These are phyloP conservation scores for Leccinum fibrillosum DNA, from an alignment of 768 basidiomycete species.

Conservation along the genomic window DNA sequence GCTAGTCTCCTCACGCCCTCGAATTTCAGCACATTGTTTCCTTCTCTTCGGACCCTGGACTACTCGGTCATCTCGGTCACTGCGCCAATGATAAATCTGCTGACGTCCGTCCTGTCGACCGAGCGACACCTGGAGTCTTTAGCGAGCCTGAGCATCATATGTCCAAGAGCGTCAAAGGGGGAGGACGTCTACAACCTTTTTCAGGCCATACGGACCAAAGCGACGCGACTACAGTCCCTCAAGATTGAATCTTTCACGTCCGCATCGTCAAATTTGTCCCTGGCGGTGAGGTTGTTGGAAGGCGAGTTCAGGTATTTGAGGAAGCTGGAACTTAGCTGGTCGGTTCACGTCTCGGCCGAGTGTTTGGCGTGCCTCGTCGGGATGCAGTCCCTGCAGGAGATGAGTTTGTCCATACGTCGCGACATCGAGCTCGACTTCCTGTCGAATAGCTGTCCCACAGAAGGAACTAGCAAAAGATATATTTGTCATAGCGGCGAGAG, in stretches of 20 bases:
- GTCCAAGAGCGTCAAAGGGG: constrained; percentile 19
- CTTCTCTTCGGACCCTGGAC: constrained; percentile 25
- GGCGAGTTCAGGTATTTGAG: constrained; percentile 21
- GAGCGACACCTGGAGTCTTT: constrained; percentile 15
- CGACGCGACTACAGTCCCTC: constrained; percentile 15
- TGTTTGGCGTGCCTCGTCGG: constrained; percentile 19
- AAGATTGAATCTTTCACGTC: constrained; percentile 23
- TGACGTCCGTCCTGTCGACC: constrained; percentile 20
- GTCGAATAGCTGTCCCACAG: constrained; percentile 2
- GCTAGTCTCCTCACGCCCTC: constrained; percentile 17
- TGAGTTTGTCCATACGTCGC: constrained; percentile 17
- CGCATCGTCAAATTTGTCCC: constrained; percentile 2
- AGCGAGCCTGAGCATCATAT: constrained; percentile 21
- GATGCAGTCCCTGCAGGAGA: constrained; percentile 24
- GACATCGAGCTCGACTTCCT: constrained; percentile 19
- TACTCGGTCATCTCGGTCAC: constrained; percentile 26
- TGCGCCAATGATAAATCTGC: constrained; percentile 17
- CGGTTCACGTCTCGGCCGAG: constrained; percentile 22
- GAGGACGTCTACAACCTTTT: constrained; percentile 22
- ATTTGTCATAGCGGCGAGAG: not conserved
- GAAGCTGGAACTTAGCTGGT: constrained; percentile 23
- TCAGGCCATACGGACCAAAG: constrained; percentile 22
- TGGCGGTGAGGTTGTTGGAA: constrained; percentile 15
- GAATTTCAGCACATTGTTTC: constrained; percentile 23
- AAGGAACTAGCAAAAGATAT: not conserved